Base-by-base conservation (phyloP, 1,284 basidiomycete genomes). In the Trichosporon faecale region DNA sequence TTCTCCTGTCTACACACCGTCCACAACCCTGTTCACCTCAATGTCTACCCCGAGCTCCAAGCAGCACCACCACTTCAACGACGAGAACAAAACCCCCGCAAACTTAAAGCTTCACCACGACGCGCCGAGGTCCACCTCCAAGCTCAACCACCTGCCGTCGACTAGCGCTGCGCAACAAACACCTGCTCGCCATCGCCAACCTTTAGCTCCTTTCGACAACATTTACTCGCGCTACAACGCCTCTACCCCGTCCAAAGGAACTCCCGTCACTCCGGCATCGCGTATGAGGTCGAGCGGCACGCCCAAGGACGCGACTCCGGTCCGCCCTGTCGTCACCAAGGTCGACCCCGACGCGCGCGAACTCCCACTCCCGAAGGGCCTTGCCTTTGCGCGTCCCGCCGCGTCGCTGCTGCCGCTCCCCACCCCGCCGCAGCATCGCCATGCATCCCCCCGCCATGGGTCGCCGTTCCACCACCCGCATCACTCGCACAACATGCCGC, bases 271-370 rank as follows among this genome's bases (percentile, higher is more conserved):
- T 3, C 72, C 72, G n/a, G 68, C 69, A 35, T 37, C 67, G 69
- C 63, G 61, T 64, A 44, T 64, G 64, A 60, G 27, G 52, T 49
- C 49, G 49, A 49, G 68, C 65, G 68, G 65, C 65, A 63, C 68
- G 27, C 46, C 68, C n/a, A 55, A 63, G 18, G 72, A 73, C 65
- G 70, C 64, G 52, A 73, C 72, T 8, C 72, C 72, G 3, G 68
- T 73, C 44, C 70, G 72, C 29, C 29, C 68, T 6, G 60, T 68
- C 49, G 72, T 70, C 44, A 70, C 68, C 18, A 73, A 73, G 66
- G 72, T 73, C 37, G 70, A 73, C 68, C 72, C 72, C 57, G 72
- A 73, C 64, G 72, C 65, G 63, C 70, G 70, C 12, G 69, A 72
- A 40, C 69, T 74, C 2, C 73, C 73, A 6, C 66, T 74, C 6